Evolutionary conservation across 2,329 filamentous ascomycete genomes (phyloP).

Genomic region (Talaromyces sp.): DNA sequence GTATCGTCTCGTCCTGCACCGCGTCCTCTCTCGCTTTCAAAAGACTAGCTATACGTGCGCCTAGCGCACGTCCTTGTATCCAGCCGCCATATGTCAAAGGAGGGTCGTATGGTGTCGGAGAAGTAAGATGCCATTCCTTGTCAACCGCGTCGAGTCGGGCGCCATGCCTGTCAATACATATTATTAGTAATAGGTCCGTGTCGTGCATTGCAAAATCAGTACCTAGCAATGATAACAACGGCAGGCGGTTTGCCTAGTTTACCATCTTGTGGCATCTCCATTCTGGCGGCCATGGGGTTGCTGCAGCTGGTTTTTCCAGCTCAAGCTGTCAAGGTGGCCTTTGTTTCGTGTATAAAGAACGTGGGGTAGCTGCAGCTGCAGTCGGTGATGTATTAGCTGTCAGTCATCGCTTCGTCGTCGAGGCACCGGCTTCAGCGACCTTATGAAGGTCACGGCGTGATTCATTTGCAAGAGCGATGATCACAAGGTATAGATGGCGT

Average conservation of each 20-base stretch:
- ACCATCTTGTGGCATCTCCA: constrained; percentile 22
- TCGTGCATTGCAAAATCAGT: constrained; percentile 1
- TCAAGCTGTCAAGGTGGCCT: background rate
- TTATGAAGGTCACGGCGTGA: background rate
- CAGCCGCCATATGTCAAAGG: constrained; percentile 93
- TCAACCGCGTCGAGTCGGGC: constrained; percentile 91
- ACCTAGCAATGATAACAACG: constrained; percentile 42
- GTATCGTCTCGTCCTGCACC: constrained; percentile 1
- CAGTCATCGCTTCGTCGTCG: background rate
- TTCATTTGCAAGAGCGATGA: background rate
- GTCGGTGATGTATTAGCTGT: constrained; percentile 5
- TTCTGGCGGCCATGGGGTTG: background rate
- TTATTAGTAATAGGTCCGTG: background rate
- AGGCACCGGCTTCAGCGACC: background rate
- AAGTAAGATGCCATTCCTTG: constrained; percentile 89
- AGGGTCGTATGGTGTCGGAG: constrained; percentile 90
- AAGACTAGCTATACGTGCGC: constrained; percentile 75
- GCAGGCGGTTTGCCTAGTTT: constrained; percentile 30
- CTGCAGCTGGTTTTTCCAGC: background rate
- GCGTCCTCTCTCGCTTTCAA: constrained; percentile 46
- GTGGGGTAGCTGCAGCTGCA: constrained; percentile 10
- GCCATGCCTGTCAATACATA: constrained; percentile 62
- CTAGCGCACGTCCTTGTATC: constrained; percentile 77
- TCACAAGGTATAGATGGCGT: too few species aligned
- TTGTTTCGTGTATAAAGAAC: background rate